Percentiles rank a stretch among this genome's conserved stretches.
These are phyloP conservation scores for Naumovozyma dairenensis DNA, from an alignment of 805 yeast genomes.

Conservation along the genomic window DNA sequence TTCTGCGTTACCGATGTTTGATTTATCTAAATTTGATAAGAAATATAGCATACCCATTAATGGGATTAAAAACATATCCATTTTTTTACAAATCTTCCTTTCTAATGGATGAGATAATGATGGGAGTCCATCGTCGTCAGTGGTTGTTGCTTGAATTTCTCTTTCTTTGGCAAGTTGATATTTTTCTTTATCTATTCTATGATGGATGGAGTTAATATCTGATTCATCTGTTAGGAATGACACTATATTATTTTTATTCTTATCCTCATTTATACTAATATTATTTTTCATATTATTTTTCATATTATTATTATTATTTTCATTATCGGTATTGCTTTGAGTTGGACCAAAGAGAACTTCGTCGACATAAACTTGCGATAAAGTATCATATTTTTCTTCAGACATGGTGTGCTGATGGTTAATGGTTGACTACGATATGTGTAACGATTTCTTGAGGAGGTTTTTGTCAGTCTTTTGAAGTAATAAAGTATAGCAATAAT, in stretches of 20 bases:
- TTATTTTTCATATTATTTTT: too few species aligned
- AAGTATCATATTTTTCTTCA: too few species aligned
- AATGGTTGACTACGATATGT: too few species aligned
- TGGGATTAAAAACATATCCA: slow-evolving; percentile 37
- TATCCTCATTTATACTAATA: background rate
- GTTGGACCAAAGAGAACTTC: slow-evolving; percentile 2
- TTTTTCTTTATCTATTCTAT: background rate
- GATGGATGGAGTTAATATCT: background rate
- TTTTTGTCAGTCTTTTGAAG: too few species aligned
- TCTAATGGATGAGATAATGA: slow-evolving; percentile 26
- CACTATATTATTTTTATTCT: background rate
- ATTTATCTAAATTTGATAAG: slow-evolving; percentile 41
- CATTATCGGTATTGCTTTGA: background rate
- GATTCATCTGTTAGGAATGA: background rate
- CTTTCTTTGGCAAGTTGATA: slow-evolving; percentile 6
- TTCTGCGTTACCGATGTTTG: slow-evolving; percentile 51
- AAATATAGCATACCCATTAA: slow-evolving; percentile 35
- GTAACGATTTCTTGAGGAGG: too few species aligned
- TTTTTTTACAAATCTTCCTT: slow-evolving; percentile 29
- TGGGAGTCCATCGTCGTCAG: slow-evolving; percentile 23
- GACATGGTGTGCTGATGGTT: too few species aligned
- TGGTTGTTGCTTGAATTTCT: slow-evolving; percentile 16
- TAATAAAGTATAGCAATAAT: too few species aligned
- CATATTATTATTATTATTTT: background rate
- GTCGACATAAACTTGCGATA: slow-evolving; percentile 8